These are phyloP conservation scores for Striga hermonthica DNA, from an alignment of 305 asterid genomes.

Conservation along the genomic window DNA sequence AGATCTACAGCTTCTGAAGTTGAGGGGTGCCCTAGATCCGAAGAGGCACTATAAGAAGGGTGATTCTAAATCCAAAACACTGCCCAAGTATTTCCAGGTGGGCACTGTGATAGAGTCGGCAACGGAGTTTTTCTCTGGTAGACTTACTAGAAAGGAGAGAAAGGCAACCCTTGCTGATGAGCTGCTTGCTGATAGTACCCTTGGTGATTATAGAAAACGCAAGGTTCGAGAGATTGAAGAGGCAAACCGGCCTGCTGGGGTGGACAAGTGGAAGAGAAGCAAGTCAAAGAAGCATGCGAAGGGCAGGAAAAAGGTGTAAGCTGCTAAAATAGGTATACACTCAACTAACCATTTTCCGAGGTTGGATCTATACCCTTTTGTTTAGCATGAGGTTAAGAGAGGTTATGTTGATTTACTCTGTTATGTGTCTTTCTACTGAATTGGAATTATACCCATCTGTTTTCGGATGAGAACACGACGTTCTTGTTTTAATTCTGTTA, in stretches of 20 bases:
- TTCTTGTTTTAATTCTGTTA: too few species aligned
- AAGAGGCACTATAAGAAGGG: conserved; percentile 84
- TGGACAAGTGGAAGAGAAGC: conserved; percentile 61
- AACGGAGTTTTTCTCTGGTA: conserved; percentile 56
- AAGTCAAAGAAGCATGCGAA: conserved; percentile 41
- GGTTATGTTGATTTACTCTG: not conserved
- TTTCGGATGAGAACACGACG: too few species aligned
- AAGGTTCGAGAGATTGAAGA: conserved; percentile 75
- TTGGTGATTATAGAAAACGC: conserved; percentile 60
- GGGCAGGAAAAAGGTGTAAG: conserved; percentile 25
- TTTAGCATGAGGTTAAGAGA: not conserved
- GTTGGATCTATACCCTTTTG: not conserved
- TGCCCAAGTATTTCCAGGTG: conserved; percentile 87
- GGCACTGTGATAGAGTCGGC: conserved; percentile 76
- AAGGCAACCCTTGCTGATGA: conserved; percentile 73
- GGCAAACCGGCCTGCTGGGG: conserved; percentile 57
- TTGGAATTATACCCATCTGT: too few species aligned
- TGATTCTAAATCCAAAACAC: conserved; percentile 55
- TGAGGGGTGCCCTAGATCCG: conserved; percentile 70
- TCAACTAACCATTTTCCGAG: not conserved
- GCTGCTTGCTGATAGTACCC: conserved; percentile 56
- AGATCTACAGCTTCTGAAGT: conserved; percentile 78
- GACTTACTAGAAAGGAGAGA: conserved; percentile 85
- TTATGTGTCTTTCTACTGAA: too few species aligned
- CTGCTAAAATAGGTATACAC: not conserved